phyloP scores from a whole-genome alignment of 2,329 filamentous ascomycete genomes.

The Diplodia sapinea region DNA sequence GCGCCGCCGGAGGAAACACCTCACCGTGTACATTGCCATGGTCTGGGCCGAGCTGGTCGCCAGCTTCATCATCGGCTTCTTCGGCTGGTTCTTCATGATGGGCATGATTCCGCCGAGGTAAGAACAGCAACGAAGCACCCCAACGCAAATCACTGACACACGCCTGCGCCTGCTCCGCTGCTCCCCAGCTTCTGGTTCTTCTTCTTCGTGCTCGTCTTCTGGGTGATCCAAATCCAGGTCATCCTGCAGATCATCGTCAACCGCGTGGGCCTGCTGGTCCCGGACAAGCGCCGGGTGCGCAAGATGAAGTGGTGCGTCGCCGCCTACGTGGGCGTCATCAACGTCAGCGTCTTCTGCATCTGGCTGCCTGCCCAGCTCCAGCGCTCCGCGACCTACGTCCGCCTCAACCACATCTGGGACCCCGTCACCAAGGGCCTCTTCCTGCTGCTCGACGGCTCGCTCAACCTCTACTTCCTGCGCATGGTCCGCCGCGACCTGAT shows the following conservation, averaged over 20 bases:
- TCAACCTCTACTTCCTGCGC: conserved; percentile 42
- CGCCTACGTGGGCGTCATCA: conserved; percentile 37
- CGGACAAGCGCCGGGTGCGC: conserved; percentile 34
- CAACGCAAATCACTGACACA: not conserved
- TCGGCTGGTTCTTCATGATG: conserved; percentile 51
- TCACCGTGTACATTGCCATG: conserved; percentile 48
- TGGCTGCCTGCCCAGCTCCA: conserved; percentile 42
- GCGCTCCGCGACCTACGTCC: conserved; percentile 37
- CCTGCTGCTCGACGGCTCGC: conserved; percentile 37
- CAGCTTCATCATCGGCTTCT: conserved; percentile 48
- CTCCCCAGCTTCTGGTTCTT: conserved; percentile 32
- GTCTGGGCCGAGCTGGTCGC: conserved; percentile 55
- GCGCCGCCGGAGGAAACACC: not conserved
- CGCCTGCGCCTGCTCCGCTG: no score
- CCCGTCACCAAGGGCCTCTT: conserved; percentile 45
- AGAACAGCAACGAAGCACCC: not conserved
- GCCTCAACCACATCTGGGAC: conserved; percentile 55
- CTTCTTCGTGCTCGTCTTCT: conserved; percentile 42
- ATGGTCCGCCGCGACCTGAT: conserved; percentile 39
- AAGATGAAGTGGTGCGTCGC: conserved; percentile 35
- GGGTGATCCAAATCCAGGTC: conserved; percentile 51
- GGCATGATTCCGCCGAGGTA: conserved; percentile 46
- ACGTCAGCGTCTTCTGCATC: conserved; percentile 41
- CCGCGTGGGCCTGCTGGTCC: conserved; percentile 39
- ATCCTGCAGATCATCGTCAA: conserved; percentile 41